Evolutionary conservation across 192 early-diverging fungal genomes (phyloP).

Genomic region (Mortierella hygrophila): DNA sequence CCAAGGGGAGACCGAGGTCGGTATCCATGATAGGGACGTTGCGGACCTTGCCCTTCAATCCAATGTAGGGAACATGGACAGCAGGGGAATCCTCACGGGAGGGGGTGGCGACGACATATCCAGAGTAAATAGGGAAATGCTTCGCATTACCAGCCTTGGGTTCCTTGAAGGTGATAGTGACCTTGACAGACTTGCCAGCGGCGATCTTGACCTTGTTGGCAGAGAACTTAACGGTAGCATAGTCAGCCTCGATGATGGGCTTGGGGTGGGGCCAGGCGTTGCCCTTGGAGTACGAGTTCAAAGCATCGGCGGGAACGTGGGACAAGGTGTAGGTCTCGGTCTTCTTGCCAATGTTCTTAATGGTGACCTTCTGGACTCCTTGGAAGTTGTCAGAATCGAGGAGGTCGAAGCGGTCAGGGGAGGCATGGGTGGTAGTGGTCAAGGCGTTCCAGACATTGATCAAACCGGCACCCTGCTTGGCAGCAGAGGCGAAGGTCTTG

Average conservation of each 20-base stretch:
- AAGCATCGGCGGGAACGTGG: constrained; percentile 57
- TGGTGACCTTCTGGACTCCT: constrained; percentile 45
- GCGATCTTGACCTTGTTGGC: constrained; percentile 33
- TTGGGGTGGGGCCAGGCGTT: constrained; percentile 36
- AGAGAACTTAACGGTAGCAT: constrained; percentile 56
- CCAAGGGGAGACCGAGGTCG: constrained; percentile 15
- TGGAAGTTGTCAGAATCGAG: constrained; percentile 59
- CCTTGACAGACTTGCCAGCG: constrained; percentile 33
- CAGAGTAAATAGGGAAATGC: constrained; percentile 41
- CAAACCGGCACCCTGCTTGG: constrained; percentile 79
- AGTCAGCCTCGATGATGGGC: constrained; percentile 33
- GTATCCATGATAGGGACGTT: constrained; percentile 48
- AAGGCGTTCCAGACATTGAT: constrained; percentile 78
- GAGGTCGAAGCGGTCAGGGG: constrained; percentile 70
- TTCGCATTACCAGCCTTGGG: constrained; percentile 37
- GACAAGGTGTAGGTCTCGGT: constrained; percentile 45
- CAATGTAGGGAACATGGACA: constrained; percentile 47
- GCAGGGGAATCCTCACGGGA: constrained; percentile 13
- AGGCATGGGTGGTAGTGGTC: constrained; percentile 60
- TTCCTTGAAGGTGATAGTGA: constrained; percentile 58
- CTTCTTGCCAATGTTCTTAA: constrained; percentile 57
- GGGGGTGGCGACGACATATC: constrained; percentile 40
- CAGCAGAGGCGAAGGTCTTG: constrained; percentile 54
- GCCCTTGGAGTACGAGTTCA: constrained; percentile 51
- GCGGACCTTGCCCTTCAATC: constrained; percentile 38